Percentiles rank a stretch among this genome's conserved stretches.
phyloP scores from a whole-genome alignment of 305 asterid species.

The Fraxinus platypoda region DNA sequence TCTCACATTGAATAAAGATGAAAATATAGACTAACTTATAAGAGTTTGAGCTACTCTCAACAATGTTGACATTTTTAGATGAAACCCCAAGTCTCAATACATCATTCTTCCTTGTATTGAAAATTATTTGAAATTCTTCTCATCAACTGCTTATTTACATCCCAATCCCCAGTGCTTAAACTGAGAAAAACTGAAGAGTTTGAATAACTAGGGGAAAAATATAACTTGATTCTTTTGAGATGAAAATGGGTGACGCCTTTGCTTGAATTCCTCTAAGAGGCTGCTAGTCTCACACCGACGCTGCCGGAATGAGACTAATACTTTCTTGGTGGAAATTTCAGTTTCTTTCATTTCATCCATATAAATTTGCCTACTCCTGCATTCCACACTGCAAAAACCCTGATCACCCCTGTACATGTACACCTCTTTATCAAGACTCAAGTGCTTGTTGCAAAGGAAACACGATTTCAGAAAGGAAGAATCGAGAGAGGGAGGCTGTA shows the following conservation, averaged over 20 bases:
- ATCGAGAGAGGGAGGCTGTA: background rate
- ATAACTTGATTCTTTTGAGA: slow-evolving; percentile 14
- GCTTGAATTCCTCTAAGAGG: slow-evolving; percentile 17
- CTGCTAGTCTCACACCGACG: slow-evolving; percentile 8
- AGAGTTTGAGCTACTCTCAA: no score
- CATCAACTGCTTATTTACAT: background rate
- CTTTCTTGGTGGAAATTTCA: slow-evolving; percentile 25
- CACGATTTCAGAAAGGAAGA: slow-evolving; percentile 32
- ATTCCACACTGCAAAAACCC: slow-evolving; percentile 33
- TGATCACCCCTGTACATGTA: slow-evolving; percentile 43
- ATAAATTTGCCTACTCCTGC: slow-evolving; percentile 34
- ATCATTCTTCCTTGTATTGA: background rate
- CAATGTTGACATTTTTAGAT: no score
- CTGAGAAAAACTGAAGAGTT: background rate
- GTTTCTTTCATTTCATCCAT: slow-evolving; percentile 31
- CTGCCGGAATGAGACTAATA: slow-evolving; percentile 6
- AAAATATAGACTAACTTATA: no score
- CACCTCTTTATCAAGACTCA: slow-evolving; percentile 29
- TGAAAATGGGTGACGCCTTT: background rate
- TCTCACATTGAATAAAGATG: no score
- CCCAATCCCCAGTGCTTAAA: background rate
- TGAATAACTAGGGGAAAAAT: background rate
- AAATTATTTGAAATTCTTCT: background rate
- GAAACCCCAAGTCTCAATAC: no score
- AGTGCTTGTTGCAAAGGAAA: slow-evolving; percentile 24